phyloP scores from a whole-genome alignment of 805 yeast genomes.

The Metschnikowia lachancei region DNA sequence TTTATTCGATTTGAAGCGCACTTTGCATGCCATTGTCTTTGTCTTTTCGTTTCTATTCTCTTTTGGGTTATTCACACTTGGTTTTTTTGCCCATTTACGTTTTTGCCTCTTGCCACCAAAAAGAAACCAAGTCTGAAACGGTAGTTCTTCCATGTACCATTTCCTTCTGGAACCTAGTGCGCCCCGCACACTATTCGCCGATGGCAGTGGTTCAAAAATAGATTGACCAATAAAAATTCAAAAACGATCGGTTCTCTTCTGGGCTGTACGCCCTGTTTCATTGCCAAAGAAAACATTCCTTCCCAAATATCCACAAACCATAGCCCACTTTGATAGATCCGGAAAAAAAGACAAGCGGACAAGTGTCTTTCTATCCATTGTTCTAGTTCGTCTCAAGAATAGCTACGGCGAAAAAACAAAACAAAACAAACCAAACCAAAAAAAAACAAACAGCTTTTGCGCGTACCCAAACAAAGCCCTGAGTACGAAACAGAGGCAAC shows the following conservation, averaged over 20 bases:
- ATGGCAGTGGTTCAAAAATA: neutral
- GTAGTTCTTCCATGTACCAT: neutral
- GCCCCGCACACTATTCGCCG: constrained; percentile 7
- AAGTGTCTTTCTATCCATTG: constrained; percentile 5
- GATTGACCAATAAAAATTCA: constrained; percentile 1
- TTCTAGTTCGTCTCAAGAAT: neutral
- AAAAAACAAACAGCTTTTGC: neutral
- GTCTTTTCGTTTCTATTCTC: neutral
- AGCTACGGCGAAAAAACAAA: constrained; percentile 4
- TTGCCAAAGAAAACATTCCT: neutral
- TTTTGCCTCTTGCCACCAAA: neutral
- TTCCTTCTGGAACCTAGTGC: neutral
- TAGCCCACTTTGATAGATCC: constrained; percentile 7
- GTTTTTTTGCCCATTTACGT: neutral
- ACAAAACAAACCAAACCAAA: neutral
- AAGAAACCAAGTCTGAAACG: neutral
- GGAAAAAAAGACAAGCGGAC: constrained; percentile 8
- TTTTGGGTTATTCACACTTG: neutral
- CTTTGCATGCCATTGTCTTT: constrained; percentile 1
- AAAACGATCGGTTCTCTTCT: constrained; percentile 2
- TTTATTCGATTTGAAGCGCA: constrained; percentile 3
- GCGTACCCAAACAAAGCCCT: neutral
- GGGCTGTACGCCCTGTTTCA: constrained; percentile 11
- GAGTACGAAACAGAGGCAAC: no score
- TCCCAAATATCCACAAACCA: neutral